Conservation (phyloP, 495 filamentous ascomycete species). For the Trichoderma asperelloides region DNA sequence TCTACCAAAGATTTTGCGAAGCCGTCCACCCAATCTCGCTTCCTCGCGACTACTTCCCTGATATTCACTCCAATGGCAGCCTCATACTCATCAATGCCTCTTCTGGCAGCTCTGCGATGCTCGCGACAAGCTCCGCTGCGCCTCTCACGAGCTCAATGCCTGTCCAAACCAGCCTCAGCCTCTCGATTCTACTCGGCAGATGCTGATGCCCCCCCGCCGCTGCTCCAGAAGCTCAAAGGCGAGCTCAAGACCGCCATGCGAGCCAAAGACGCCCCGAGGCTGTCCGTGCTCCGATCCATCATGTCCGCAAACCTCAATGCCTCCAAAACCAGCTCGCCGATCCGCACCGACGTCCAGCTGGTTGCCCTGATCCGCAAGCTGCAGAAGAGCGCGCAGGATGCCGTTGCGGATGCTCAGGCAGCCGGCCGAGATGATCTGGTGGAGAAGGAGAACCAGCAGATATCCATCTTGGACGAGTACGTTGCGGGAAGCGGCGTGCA, state of each 20-base stretch:
- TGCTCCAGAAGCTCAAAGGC: conserved; percentile 37
- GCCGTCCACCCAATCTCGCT: neutral
- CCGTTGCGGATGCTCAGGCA: conserved; percentile 35
- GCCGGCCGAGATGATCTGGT: conserved; percentile 46
- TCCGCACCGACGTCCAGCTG: conserved; percentile 47
- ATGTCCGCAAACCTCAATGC: conserved; percentile 46
- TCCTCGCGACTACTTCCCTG: neutral
- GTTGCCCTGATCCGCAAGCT: conserved; percentile 43
- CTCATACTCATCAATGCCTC: neutral
- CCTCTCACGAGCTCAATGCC: neutral
- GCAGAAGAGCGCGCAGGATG: conserved; percentile 27
- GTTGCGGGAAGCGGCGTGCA: conserved; percentile 32
- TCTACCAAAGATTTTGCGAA: neutral
- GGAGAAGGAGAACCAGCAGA: conserved; percentile 44
- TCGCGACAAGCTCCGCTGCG: neutral
- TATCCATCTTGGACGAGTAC: conserved; percentile 41
- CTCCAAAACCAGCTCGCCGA: conserved; percentile 45
- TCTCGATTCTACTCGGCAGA: conserved; percentile 26
- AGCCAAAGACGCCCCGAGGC: conserved; percentile 44
- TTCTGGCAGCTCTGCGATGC: neutral
- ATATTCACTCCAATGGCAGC: neutral
- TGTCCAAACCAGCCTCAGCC: neutral
- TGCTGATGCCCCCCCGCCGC: conserved; percentile 22
- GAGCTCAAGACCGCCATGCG: conserved; percentile 55
- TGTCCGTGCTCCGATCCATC: conserved; percentile 46